Conservation (phyloP, 139 green algal genomes). For the Chlamydomonas sphaeroides region DNA sequence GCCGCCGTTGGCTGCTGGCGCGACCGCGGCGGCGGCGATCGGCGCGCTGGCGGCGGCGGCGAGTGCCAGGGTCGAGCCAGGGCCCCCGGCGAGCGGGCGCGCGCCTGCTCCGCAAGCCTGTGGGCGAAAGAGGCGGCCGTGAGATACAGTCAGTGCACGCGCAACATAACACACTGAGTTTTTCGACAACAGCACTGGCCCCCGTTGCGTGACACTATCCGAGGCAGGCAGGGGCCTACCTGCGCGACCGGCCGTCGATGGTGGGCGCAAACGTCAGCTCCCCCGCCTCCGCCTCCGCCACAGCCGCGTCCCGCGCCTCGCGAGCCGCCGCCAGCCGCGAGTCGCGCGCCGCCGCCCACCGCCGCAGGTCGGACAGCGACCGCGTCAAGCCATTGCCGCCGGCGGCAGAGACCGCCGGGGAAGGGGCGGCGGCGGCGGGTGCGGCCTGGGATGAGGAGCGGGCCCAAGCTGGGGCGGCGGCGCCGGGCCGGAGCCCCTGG, state of each 20-base stretch:
- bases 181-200: not conserved
- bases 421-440: no score
- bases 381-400: not conserved
- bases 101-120: not conserved
- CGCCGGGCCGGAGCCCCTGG: not conserved
- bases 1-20: not conserved
- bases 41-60: no score
- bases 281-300: not conserved
- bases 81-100: not conserved
- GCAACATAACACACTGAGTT: not conserved
- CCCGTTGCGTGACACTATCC: no score
- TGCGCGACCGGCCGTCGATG: conserved; percentile 5
- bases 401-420: no score
- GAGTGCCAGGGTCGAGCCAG: not conserved
- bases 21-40: no score
- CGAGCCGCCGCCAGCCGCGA: not conserved
- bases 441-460: not conserved
- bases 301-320: not conserved
- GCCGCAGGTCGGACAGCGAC: not conserved
- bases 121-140: not conserved
- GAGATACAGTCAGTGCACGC: not conserved
- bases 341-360: not conserved
- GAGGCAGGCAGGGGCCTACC: not conserved
- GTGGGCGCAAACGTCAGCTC: conserved; percentile 1
- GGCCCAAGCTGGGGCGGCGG: no score